Base-by-base conservation (phyloP, 257 asterid species). In the Solanum sitiens region DNA sequence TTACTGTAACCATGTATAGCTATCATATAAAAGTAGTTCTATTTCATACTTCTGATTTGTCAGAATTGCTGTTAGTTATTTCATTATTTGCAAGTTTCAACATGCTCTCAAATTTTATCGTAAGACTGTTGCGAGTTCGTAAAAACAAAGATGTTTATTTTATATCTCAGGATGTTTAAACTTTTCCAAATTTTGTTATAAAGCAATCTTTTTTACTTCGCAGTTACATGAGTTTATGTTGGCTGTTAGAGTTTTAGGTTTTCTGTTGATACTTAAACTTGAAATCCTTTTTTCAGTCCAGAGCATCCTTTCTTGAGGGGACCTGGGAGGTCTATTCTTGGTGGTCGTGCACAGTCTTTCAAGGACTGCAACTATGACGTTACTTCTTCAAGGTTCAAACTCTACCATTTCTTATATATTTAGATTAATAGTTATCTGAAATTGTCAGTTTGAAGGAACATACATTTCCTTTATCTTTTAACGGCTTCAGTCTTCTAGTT, bases 301-400 rank as follows among this genome's bases (percentile, higher is more conserved):
- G 98, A 95, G 91, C 96, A 91, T 89, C 96, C 96, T 86, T 74
- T 91, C 87, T 93, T 92, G 85, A 97, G 92, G 86, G 98, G 96
- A 80, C 97, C 91, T 83, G 97, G 98, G 75, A 92, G 98, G 90
- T 96, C 99, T 83, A 90, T 96, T 95, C 99, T 95, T 92, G 97
- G 99, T 87, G 95, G 91, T 86, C 90, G 90, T 87, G 91, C 90
- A 88, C 92, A 91, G 90, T 90, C 93, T 45, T 93, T 90, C 89
- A 91, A 89, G 73, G 96, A 93, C 71, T 94, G 89, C 90, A 86
- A 53, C 86, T 93, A 95, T 89, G 96, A 95, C 74, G 73, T 90
- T 67, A 91, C 86, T 83, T 90, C 95, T 83, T 95, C 99, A 88
- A 95, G 99, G 99, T 96, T 85, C 79, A 86, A 74, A 73, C 71